Evolutionary conservation across 768 basidiomycete genomes (phyloP).

Genomic region (Mycena filopes): DNA sequence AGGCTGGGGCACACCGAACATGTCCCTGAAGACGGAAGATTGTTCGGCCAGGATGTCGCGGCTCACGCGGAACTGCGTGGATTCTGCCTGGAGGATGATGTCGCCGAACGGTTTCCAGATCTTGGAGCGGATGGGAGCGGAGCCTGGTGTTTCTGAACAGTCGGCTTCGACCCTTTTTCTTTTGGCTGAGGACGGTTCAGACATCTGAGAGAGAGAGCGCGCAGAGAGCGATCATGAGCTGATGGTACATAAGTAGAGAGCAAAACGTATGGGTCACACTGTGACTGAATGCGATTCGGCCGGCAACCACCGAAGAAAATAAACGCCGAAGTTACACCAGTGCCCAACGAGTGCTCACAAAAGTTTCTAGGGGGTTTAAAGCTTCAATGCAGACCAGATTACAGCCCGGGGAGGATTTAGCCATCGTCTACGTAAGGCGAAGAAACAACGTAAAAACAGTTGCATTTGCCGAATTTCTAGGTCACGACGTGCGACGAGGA

Average conservation of each 20-base stretch:
- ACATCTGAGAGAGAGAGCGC: not conserved
- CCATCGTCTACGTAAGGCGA: no score
- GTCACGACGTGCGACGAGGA: no score
- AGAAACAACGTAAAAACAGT: no score
- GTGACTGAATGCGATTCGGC: not conserved
- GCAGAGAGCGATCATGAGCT: no score
- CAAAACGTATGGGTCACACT: not conserved
- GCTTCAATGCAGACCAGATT: no score
- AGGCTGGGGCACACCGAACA: constrained; percentile 57
- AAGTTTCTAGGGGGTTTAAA: no score
- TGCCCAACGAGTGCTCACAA: no score
- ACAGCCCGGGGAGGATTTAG: no score
- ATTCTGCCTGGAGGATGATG: constrained; percentile 13
- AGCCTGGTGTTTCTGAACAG: not conserved
- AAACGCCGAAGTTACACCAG: no score
- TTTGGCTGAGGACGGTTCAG: not conserved
- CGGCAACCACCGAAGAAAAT: no score
- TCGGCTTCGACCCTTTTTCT: not conserved
- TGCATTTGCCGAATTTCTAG: no score
- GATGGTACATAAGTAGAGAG: not conserved
- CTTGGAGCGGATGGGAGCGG: constrained; percentile 8
- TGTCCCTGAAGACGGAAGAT: constrained; percentile 57
- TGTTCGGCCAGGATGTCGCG: constrained; percentile 6
- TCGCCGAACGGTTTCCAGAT: constrained; percentile 15
- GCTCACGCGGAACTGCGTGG: constrained; percentile 8